phyloP scores from a whole-genome alignment of 441 rosid species.

The Biscutella auriculata region DNA sequence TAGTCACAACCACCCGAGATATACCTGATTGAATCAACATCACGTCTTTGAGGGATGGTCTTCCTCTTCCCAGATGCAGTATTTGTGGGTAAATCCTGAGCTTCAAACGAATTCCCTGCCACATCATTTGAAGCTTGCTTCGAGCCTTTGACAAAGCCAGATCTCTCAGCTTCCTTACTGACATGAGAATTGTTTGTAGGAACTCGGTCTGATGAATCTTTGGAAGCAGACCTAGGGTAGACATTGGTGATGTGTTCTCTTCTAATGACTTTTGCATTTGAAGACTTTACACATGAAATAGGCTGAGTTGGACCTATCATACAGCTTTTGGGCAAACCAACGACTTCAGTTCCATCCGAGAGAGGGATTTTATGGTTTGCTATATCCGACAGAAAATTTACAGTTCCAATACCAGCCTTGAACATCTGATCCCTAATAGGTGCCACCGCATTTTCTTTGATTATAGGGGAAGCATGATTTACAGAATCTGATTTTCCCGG shows the following conservation, averaged over 20 bases:
- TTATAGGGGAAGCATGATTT: conserved; percentile 29
- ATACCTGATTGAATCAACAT: conserved; percentile 24
- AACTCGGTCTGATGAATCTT: conserved; percentile 23
- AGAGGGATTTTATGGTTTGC: conserved; percentile 43
- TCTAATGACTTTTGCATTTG: conserved; percentile 40
- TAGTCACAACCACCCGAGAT: conserved; percentile 27
- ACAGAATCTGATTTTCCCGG: conserved; percentile 31
- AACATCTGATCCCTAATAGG: conserved; percentile 43
- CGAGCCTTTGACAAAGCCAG: conserved; percentile 29
- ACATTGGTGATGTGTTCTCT: conserved; percentile 41
- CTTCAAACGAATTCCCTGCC: conserved; percentile 25
- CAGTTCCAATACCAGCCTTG: conserved; percentile 50
- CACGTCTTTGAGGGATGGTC: conserved; percentile 30
- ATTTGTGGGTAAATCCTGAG: conserved; percentile 9
- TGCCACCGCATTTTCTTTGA: conserved; percentile 29
- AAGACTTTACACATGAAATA: conserved; percentile 31
- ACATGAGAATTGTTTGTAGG: conserved; percentile 20
- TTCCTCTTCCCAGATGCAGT: conserved; percentile 34
- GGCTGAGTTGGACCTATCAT: conserved; percentile 43
- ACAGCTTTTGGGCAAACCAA: conserved; percentile 30
- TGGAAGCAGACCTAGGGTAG: conserved; percentile 34
- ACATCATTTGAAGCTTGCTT: conserved; percentile 30
- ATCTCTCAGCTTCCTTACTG: conserved; percentile 31
- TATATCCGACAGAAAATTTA: conserved; percentile 43
- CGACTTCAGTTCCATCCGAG: conserved; percentile 29